Conservation (phyloP, 805 yeast species). For the Candida saitoana region DNA sequence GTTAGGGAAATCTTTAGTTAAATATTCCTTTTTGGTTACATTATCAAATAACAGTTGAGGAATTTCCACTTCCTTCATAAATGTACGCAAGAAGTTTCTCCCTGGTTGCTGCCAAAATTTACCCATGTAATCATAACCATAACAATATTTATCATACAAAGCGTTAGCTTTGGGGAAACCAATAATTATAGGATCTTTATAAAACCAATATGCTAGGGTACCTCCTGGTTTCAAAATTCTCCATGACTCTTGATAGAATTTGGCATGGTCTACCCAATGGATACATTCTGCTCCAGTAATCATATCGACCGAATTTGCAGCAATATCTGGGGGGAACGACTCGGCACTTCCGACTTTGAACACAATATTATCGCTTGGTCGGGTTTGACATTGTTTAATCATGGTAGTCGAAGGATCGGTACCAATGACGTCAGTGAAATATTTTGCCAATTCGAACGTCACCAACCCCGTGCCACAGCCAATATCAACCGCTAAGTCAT, state of each 20-base stretch:
- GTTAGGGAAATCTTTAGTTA: constrained; percentile 13
- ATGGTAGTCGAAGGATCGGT: constrained; percentile 41
- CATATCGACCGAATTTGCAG: constrained; percentile 46
- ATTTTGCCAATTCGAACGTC: constrained; percentile 45
- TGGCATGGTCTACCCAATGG: constrained; percentile 74
- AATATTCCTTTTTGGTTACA: constrained; percentile 22
- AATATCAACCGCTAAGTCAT: constrained; percentile 50
- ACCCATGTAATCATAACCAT: constrained; percentile 45
- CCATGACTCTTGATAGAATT: constrained; percentile 48
- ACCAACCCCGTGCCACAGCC: constrained; percentile 85
- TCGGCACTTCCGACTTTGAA: constrained; percentile 27
- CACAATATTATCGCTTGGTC: constrained; percentile 8
- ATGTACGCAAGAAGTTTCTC: constrained; percentile 30
- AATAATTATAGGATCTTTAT: constrained; percentile 65
- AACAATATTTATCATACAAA: constrained; percentile 48
- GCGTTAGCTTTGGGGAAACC: constrained; percentile 52
- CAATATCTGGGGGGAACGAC: constrained; percentile 17
- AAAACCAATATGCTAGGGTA: constrained; percentile 74
- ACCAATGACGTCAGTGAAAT: constrained; percentile 54
- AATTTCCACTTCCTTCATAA: constrained; percentile 36
- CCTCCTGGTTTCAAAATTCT: constrained; percentile 56
- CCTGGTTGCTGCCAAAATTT: constrained; percentile 48
- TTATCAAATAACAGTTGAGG: constrained; percentile 25
- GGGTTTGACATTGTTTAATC: constrained; percentile 17
- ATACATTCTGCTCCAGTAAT: constrained; percentile 78